Base-by-base conservation (phyloP, 768 basidiomycete species). In the Lactarius trivialis region DNA sequence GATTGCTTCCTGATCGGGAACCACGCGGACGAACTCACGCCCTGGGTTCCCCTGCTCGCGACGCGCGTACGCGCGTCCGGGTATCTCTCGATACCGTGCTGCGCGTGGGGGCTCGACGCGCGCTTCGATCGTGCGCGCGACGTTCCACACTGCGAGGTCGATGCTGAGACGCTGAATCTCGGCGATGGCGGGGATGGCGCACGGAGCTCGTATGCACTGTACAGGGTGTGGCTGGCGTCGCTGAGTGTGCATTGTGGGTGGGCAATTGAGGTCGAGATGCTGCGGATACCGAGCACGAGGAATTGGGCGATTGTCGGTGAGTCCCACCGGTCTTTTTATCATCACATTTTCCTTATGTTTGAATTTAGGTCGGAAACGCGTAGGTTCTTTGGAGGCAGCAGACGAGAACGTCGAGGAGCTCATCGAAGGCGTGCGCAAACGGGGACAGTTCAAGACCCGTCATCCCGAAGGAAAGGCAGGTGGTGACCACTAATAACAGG, bases 1-100 rank as follows among this genome's bases (percentile, higher is more conserved):
- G 83, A 79, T 1, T 74, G 78, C 3, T 98, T 97, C 74, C 74
- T 98, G 60, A 89, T 98, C 55, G 93, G 91, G 9, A 98, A 98
- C 75, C 96, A 98, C 72, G 89, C 95, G 0, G 96, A 98, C 75
- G 96, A 98, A 68, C 78, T 98, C 19, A 95, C 95, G 26, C 96
- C 96, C 0, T 98, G 95, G 95, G 72, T 93, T 0, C 92, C 96
- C 0, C 80, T 97, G 1, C 75, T 97, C 6, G 82, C 93, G 0
- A 85, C 87, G 0, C 66, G 86, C 15, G 74, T 79, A 36, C 68
- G 71, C 4, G 82, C 85, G 0, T 81, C 84, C 0, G 90, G 89
- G 5, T 90, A 89, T 68, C 72, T 92, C 49, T 88, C 82, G 6
- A 92, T 98, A 58, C 96, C 96, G 0, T 98, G 96, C 71, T 98